Evolutionary conservation across 2,329 filamentous ascomycete genomes (phyloP), one percentile per base, ranked within the genome.

Genomic region (Aschersonia sp.): DNA sequence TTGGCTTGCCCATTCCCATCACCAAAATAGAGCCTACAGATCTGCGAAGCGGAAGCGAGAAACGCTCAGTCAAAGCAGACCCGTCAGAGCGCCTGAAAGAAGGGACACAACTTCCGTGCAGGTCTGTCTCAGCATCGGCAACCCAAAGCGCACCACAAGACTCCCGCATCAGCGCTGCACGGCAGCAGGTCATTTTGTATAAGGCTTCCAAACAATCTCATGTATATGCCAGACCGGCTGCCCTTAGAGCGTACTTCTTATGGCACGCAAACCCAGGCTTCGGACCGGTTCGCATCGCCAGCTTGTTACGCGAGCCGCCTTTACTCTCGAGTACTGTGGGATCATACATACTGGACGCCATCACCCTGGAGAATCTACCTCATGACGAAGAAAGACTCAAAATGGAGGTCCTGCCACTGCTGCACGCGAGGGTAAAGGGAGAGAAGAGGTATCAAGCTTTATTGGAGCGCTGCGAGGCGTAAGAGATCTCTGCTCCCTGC

Each of bases 1-100:
- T 81, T 4, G 72, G 80, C 43, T 57, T 75, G 30, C 81, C 82
- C 0, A 84, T 89, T 47, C 66, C 72, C 12, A 58, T 81, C 12
- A 71, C 30, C 10, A 32, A 43, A 30, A 43, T 44, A 7, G 44
- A 20, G 20, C 20, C 20, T 20, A 20, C 20, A 20, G 20, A 20
- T 20, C 20, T 20, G 20, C 20, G 20, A 20, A 20, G 20, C 20
- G 20, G 20, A 20, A 20, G 20, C 20, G 2, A 20, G 20, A 20
- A 20, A 20, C 20, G 20, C 20, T 20, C 20, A 20, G 20, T 20
- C 20, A 20, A 20, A 20, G 20, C 20, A 20, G 20, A 20, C 20
- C 20, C 20, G 20, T 20, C 20, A 20, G 20, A 20, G 20, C 20
- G 20, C 20, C 20, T 20, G 20, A 20, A 20, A 20, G 20, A 20